Conservation (phyloP, 2,329 filamentous ascomycete genomes). For the Microcyclospora tardicrescens region DNA sequence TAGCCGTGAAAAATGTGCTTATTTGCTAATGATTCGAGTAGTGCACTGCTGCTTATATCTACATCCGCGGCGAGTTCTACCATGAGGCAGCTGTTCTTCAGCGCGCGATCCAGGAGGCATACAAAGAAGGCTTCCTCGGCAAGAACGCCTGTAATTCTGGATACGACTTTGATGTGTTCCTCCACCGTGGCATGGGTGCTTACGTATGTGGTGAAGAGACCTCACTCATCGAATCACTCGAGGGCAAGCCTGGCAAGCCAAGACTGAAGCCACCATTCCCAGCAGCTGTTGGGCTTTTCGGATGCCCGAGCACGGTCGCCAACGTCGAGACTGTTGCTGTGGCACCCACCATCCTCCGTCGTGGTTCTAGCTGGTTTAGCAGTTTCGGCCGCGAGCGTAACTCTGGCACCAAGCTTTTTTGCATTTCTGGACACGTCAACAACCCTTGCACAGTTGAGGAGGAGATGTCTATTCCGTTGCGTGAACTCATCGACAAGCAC, state of each 20-base stretch:
- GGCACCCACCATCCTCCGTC: conserved; percentile 85
- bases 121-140: conserved; percentile 84
- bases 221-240: conserved; percentile 91
- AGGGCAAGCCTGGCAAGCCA: conserved; percentile 97
- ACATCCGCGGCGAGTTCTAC: conserved; percentile 97
- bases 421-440: conserved; percentile 97
- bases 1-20: background rate
- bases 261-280: conserved; percentile 98
- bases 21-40: conserved; percentile 4
- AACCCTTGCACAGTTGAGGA: conserved; percentile 96
- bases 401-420: conserved; percentile 93
- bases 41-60: conserved; percentile 95
- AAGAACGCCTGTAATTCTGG: conserved; percentile 96
- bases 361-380: conserved; percentile 87
- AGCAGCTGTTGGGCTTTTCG: conserved; percentile 91
- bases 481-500: conserved; percentile 95
- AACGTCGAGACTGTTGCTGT: conserved; percentile 97
- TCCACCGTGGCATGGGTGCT: conserved; percentile 92
- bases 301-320: conserved; percentile 93
- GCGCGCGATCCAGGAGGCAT: conserved; percentile 93
- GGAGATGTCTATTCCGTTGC: conserved; percentile 95
- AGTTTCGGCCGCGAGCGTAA: conserved; percentile 91
- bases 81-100: conserved; percentile 89
- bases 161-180: conserved; percentile 94
- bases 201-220: conserved; percentile 99